Evolutionary conservation across 2,329 filamentous ascomycete species (phyloP), one percentile per base, ranked within the genome.

Genomic region (Pseudogymnoascus sp.): DNA sequence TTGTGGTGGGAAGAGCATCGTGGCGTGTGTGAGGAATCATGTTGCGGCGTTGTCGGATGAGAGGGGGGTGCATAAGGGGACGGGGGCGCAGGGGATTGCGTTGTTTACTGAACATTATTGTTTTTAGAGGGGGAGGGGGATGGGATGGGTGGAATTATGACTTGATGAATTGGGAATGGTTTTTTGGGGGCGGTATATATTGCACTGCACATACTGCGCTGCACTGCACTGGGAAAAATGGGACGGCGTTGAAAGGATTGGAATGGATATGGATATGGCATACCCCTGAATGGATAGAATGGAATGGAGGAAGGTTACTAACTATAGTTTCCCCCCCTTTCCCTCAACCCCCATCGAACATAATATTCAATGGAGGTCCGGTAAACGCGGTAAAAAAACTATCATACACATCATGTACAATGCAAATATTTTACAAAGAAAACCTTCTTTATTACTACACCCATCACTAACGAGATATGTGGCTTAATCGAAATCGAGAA

Each of bases 21-120:
- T 84, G 1, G 76, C 81, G 2, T 74, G 74, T 52, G 80, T 82
- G 12, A 76, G 84, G 63, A 86, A 84, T 66, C 80, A 77, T 63
- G 83, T 87, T 2, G 80, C 81, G 1, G 74, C 73, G 31, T 65
- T 87, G 64, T 84, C 82, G 61, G 83, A 87, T 67, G 84, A 87
- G 73, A 74, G 84, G 41, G 84, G 81, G 0, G 84, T 87, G 21
- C 84, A 87, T 69, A 87, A 87, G 71, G 84, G 84, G 4, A 86
- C 83, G 0, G 84, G 83, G 0, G 84, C 84, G 0, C 84, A 87
- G 69, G 84, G 84, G 0, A 86, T 87, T 41, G 79, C 81, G 69
- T 68, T 87, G 62, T 80, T 84, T 69, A 83, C 82, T 0, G 84
- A 87, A 66, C 83, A 87, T 70, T 87, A 86, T 71, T 78, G 77